Evolutionary conservation across 1,284 basidiomycete genomes (phyloP), one percentile per base, ranked within the genome.

Genomic region (Microstroma glucosiphilum): DNA sequence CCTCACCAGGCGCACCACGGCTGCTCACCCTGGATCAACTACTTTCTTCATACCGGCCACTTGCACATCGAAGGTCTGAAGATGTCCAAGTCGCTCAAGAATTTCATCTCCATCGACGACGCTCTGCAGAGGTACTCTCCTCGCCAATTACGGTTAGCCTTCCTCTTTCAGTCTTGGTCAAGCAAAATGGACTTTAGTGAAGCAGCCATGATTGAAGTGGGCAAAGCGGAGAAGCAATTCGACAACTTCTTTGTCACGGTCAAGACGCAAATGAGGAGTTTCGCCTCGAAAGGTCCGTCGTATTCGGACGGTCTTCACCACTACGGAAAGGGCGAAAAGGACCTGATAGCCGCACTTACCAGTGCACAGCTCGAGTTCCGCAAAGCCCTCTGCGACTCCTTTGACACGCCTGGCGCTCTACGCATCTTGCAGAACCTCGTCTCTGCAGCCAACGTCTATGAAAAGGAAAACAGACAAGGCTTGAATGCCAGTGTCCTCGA

Each of bases 41-140:
- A 98, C 80, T 99, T 99, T 82, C 82, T 98, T 60, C 96, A 99
- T 81, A 98, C 94, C 0, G 96, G 96, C 3, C 96, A 99, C 82
- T 83, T 99, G 42, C 93, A 98, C 81, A 98, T 99, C 73, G 93
- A 97, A 80, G 96, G 96, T 19, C 83, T 96, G 66, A 99, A 99
- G 81, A 99, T 99, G 96, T 92, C 90, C 82, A 99, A 99, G 82
- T 96, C 92, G 8, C 82, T 99, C 64, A 99, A 99, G 81, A 99
- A 99, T 80, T 99, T 98, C 76, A 97, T 98, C 76, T 96, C 94
- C 7, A 96, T 98, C 71, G 90, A 96, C 75, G 92, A 97, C 81
- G 92, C 96, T n/a, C 82, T 99, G 17, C 82, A 87, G 76, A 88
- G 85, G 75, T 90, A 90, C 80, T 86, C 89, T 1, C 86, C 96